These are phyloP conservation scores for Boletus reticuloceps DNA, from an alignment of 768 basidiomycete species.

Conservation along the genomic window DNA sequence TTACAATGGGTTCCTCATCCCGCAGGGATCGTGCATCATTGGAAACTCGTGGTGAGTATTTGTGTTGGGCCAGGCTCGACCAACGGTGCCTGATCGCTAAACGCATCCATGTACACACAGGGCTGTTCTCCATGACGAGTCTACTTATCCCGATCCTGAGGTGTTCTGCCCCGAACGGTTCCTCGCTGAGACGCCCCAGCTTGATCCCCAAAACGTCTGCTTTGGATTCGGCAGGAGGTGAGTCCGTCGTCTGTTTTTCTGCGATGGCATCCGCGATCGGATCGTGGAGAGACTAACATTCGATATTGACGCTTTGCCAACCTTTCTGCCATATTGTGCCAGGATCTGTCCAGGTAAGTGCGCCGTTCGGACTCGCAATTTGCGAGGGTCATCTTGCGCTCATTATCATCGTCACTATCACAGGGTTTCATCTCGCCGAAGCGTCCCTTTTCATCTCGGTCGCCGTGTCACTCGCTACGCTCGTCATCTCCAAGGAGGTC, in stretches of 20 bases:
- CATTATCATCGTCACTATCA: background rate
- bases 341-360: conserved; percentile 22
- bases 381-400: background rate
- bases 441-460: conserved; percentile 24
- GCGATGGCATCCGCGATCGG: too few relatives aligned
- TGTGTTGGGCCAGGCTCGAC: background rate
- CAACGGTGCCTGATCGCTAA: background rate
- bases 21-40: conserved; percentile 22
- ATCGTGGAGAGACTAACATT: too few relatives aligned
- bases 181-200: conserved; percentile 18
- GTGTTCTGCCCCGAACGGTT: conserved; percentile 36
- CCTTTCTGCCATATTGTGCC: background rate
- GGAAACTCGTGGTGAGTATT: conserved; percentile 26
- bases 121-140: conserved; percentile 52
- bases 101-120: conserved; percentile 26
- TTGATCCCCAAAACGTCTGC: conserved; percentile 12
- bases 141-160: conserved; percentile 33
- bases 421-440: conserved; percentile 31
- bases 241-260: background rate
- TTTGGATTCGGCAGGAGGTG: conserved; percentile 34
- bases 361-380: background rate
- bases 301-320: too few relatives aligned
- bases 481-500: conserved; percentile 41
- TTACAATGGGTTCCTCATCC: conserved; percentile 14
- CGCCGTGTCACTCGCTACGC: conserved; percentile 43